phyloP scores from a whole-genome alignment of 1,284 basidiomycete genomes.

The Ceratobasidium sp. region DNA sequence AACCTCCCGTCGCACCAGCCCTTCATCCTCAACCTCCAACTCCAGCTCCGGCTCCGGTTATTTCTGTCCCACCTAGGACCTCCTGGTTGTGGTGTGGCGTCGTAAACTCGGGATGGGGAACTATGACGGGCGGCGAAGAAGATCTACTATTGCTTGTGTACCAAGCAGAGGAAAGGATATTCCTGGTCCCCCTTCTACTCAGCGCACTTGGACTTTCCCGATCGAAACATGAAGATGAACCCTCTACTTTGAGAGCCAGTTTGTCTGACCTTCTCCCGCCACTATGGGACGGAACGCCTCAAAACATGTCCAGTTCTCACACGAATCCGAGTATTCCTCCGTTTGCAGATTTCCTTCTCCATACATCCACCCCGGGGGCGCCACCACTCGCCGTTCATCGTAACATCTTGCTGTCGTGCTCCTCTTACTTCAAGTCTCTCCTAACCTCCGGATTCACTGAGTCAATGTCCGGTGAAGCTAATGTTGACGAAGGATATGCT shows the following conservation, averaged over 20 bases:
- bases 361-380: slow-evolving; percentile 24
- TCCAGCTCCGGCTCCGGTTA: not conserved
- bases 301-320: not conserved
- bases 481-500: slow-evolving; percentile 29
- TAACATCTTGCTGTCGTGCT: slow-evolving; percentile 10
- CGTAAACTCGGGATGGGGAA: slow-evolving; percentile 34
- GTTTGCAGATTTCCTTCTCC: slow-evolving; percentile 25
- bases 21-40: not conserved
- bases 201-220: slow-evolving; percentile 11
- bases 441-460: slow-evolving; percentile 33
- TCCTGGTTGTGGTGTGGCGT: slow-evolving; percentile 37
- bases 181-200: slow-evolving; percentile 26
- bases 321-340: not conserved
- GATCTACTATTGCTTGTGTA: slow-evolving; percentile 36
- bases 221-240: not conserved
- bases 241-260: not conserved
- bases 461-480: slow-evolving; percentile 16
- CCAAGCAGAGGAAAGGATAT: slow-evolving; percentile 8
- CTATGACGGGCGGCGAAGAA: slow-evolving; percentile 30
- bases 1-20: not conserved
- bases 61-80: not conserved
- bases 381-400: slow-evolving; percentile 34
- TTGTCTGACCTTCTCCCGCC: slow-evolving; percentile 9
- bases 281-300: slow-evolving; percentile 28
- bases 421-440: slow-evolving; percentile 12